Percentiles rank a stretch among this genome's conserved stretches.
These are phyloP conservation scores for Pseudocercospora cruenta DNA, from an alignment of 2,329 filamentous ascomycete species.

Conservation along the genomic window DNA sequence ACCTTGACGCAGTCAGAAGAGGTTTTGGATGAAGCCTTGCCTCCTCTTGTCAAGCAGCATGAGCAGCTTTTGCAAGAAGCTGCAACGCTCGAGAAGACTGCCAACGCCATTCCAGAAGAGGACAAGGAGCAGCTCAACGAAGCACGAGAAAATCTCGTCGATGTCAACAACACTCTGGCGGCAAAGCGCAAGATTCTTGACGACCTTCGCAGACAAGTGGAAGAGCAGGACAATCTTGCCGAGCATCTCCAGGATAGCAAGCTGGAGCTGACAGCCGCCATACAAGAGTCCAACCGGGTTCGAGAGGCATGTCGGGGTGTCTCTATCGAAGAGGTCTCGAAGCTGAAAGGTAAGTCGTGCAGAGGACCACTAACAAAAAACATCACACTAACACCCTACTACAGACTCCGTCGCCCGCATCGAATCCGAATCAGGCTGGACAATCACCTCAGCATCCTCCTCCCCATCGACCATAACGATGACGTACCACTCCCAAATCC, in stretches of 20 bases:
- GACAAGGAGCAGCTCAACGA: constrained; percentile 77
- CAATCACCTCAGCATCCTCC: constrained; percentile 64
- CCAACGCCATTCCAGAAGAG: constrained; percentile 74
- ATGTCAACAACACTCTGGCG: constrained; percentile 69
- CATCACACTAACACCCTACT: constrained; percentile 31
- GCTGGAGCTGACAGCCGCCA: constrained; percentile 70
- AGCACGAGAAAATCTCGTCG: constrained; percentile 69
- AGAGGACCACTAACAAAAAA: neutral
- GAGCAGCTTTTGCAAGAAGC: constrained; percentile 66
- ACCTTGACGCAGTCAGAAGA: constrained; percentile 69
- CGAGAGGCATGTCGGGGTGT: constrained; percentile 89
- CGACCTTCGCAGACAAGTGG: constrained; percentile 67
- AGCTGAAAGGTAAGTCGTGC: constrained; percentile 68
- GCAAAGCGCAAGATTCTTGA: constrained; percentile 70
- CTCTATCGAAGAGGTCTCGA: constrained; percentile 78
- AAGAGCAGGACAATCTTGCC: constrained; percentile 68
- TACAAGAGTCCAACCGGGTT: constrained; percentile 78
- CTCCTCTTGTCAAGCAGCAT: constrained; percentile 64
- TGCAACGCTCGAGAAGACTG: constrained; percentile 67
- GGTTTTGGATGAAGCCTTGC: constrained; percentile 69
- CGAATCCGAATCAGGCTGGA: constrained; percentile 71
- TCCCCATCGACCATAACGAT: constrained; percentile 68
- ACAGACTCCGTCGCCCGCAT: constrained; percentile 68
- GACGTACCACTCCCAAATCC: constrained; percentile 71
- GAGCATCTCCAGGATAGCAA: constrained; percentile 68